Base-by-base conservation (phyloP, 1,284 basidiomycete genomes). In the Rhodotorula sp. region DNA sequence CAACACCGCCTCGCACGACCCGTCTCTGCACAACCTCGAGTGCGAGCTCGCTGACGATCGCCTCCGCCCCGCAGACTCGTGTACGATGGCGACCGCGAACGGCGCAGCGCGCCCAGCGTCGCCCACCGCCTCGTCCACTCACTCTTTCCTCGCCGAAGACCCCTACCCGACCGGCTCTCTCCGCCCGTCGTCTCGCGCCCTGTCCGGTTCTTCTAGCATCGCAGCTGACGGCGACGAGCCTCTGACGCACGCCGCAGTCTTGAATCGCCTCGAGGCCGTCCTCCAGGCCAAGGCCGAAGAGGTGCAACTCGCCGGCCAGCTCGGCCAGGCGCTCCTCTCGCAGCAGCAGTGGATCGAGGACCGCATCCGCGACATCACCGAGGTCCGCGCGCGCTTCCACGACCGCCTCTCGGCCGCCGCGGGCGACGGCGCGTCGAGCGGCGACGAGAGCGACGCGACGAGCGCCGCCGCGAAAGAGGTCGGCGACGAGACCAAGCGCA, bases 261-360 rank as follows among this genome's bases (percentile, higher is more conserved):
- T 73, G 49, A 61, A 64, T 72, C 87, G 91, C 72, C 88, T 96
- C 25, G 90, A 93, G 78, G 84, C 84, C 68, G 87, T 95, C 71
- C 87, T 97, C 74, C 91, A 93, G 82, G 86, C 85, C 81, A 97
- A 97, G 84, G 90, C 93, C 81, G 88, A 89, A 79, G 92, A 97
- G 81, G 88, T 96, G 56, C 89, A 92, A 75, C 90, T 92, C 75
- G 91, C 92, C 12, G 93, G 91, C 55, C 89, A 89, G 68, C 88
- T 97, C 80, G 93, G 94, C 63, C 91, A 95, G 82, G 90, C 91
- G 81, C 88, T 97, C 77, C 88, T 96, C 72, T 87, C 88, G 42
- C 94, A 97, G 84, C 92, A 92, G 82, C 89, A 91, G 82, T 92
- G 96, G 80, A 87, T 97, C 73, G 91, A 95, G 82, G 88, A 90